phyloP scores from a whole-genome alignment of 257 asterid species.

The Lycium ferocissimum region DNA sequence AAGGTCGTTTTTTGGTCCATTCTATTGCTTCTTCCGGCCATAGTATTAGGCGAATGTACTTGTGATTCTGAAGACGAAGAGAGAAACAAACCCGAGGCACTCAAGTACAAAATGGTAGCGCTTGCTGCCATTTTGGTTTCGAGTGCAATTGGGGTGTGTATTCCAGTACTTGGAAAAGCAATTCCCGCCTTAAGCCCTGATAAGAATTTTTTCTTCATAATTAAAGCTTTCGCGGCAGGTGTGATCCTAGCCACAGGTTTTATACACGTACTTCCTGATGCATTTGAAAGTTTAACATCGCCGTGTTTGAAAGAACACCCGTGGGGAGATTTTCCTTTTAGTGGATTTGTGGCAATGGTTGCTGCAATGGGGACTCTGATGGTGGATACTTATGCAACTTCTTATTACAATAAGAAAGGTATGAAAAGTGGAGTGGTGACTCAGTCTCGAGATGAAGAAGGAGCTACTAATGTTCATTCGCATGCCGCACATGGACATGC shows the following conservation, averaged over 20 bases:
- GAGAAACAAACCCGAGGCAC: conserved; percentile 6
- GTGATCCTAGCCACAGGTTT: conserved; percentile 36
- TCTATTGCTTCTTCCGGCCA: conserved; percentile 24
- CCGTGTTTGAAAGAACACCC: conserved; percentile 32
- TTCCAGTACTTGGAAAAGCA: conserved; percentile 31
- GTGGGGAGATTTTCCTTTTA: conserved; percentile 39
- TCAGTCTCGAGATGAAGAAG: conserved; percentile 22
- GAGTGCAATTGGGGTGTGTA: conserved; percentile 36
- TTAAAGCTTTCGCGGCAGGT: conserved; percentile 40
- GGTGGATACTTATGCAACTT: conserved; percentile 39
- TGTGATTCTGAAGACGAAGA: conserved; percentile 30
- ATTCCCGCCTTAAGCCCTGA: conserved; percentile 34
- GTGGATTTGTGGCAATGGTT: conserved; percentile 39
- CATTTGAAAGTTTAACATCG: conserved; percentile 30
- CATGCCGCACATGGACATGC: conserved; percentile 35
- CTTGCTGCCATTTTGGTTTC: conserved; percentile 35
- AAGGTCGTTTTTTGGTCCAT: not conserved
- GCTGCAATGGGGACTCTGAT: conserved; percentile 36
- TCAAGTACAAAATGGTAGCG: conserved; percentile 39
- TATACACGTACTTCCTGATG: conserved; percentile 41
- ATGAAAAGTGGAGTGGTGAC: not conserved
- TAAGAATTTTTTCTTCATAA: conserved; percentile 30
- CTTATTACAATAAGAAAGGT: not conserved
- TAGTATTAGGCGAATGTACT: not conserved
- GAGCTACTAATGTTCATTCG: conserved; percentile 26